Base-by-base conservation (phyloP, 441 rosid genomes). In the Populus hybrid region DNA sequence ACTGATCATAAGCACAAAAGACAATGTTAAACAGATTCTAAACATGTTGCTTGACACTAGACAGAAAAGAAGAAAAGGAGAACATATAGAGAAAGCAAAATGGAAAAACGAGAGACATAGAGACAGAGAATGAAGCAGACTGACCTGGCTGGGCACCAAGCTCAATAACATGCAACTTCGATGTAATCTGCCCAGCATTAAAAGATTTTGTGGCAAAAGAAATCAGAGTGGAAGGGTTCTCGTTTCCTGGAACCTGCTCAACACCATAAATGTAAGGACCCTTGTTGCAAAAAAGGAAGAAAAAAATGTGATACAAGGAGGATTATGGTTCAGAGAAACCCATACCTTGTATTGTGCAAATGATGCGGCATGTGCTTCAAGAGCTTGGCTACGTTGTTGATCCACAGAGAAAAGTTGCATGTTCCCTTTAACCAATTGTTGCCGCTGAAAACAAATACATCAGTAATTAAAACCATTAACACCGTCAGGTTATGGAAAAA, bases 301-400 rank as follows among this genome's bases (percentile, higher is more conserved):
- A 70, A 70, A 28, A 67, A 40, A 40, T 26, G 12, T 1, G 74
- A 40, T 26, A 4, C 18, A 23, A 64, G 32, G 3, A 59, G n/a
- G 57, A 46, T 42, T 73, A 69, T 26, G 40, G 24, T 66, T 72
- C 53, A 77, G 75, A 28, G 69, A 70, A 81, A 64, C 14, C 28
- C 83, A 21, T 14, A 94, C 99, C 87, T 93, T 97, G 75, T 91
- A 91, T 79, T 90, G 89, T n/a, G 98, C 94, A 84, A 95, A 97
- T 50, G 99, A 86, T 8, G 99, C 98, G 81, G 99, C 98, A 89
- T 97, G 99, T 67, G 99, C 99, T 86, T 97, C 99, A 76, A 97
- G 98, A 69, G 98, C 99, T 88, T 97, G 99, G 87, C 99, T 95
- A 63, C 98, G 97, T 88, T 97, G 99, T 87, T 97, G 99, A 72